phyloP scores from a whole-genome alignment of 2,329 filamentous ascomycete species.

The Fusarium domesticum region DNA sequence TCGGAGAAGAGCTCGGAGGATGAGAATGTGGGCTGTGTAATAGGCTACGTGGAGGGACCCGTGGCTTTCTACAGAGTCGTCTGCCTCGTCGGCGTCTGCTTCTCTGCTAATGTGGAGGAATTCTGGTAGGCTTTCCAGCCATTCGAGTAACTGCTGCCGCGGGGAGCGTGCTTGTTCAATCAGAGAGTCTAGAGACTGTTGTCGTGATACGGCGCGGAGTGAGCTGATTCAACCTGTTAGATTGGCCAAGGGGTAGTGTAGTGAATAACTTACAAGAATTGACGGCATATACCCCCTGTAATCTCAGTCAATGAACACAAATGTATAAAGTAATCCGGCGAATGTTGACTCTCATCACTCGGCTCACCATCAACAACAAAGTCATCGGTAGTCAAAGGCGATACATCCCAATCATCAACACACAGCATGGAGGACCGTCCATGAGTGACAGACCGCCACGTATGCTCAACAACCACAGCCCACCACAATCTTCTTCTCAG shows the following conservation, averaged over 20 bases:
- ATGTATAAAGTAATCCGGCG: constrained; percentile 10
- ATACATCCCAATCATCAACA: constrained; percentile 19
- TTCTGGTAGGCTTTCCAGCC: constrained; percentile 10
- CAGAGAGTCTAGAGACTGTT: constrained; percentile 5
- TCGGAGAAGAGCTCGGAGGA: constrained; percentile 12
- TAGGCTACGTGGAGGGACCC: constrained; percentile 13
- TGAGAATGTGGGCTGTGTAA: constrained; percentile 12
- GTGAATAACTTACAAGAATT: constrained; percentile 11
- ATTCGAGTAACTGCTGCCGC: constrained; percentile 9
- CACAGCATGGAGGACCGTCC: constrained; percentile 14
- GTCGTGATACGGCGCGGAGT: constrained; percentile 11
- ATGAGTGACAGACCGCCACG: constrained; percentile 20
- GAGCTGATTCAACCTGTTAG: constrained; percentile 5
- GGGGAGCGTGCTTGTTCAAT: constrained; percentile 4
- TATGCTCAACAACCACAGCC: constrained; percentile 16
- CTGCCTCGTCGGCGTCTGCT: not conserved
- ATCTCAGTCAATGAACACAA: constrained; percentile 16
- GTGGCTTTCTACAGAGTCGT: constrained; percentile 7
- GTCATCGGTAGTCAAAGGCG: constrained; percentile 6
- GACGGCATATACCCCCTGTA: constrained; percentile 6
- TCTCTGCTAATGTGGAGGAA: constrained; percentile 3
- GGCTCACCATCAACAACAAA: constrained; percentile 1
- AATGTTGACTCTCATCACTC: not conserved
- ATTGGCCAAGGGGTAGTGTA: not conserved
- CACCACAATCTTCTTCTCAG: constrained; percentile 19